Evolutionary conservation across 1,284 basidiomycete genomes (phyloP).

Genomic region (Marasmius fiardii): DNA sequence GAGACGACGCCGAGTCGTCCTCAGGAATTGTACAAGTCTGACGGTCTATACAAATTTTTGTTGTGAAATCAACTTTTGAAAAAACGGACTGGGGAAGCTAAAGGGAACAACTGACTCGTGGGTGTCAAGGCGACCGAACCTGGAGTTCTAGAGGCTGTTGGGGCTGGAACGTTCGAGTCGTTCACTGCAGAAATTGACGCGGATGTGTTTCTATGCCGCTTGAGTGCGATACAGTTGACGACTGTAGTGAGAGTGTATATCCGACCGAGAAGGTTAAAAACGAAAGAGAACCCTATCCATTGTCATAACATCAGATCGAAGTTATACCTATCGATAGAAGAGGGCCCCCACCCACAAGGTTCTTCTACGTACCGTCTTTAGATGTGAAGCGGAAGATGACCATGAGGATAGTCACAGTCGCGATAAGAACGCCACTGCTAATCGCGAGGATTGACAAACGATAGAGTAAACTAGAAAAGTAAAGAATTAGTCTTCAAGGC

Average conservation of each 20-base stretch:
- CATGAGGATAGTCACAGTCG: slow-evolving; percentile 3
- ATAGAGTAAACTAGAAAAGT: neutral
- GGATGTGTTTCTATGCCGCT: neutral
- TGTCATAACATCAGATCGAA: too few species aligned
- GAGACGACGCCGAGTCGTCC: too few species aligned
- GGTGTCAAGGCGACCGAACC: neutral
- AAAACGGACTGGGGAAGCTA: neutral
- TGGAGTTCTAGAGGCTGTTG: neutral
- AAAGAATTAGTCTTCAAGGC: neutral
- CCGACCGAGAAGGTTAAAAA: slow-evolving; percentile 8
- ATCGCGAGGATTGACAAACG: slow-evolving; percentile 9
- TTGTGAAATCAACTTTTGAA: neutral
- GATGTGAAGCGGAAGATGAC: slow-evolving; percentile 5
- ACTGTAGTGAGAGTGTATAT: slow-evolving; percentile 12
- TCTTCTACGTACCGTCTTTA: too few species aligned
- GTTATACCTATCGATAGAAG: too few species aligned
- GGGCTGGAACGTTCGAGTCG: neutral
- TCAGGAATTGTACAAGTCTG: neutral
- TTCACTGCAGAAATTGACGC: neutral
- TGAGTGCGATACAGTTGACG: slow-evolving; percentile 6
- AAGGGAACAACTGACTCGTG: neutral
- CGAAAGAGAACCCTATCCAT: slow-evolving; percentile 8
- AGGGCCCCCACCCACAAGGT: too few species aligned
- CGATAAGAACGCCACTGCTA: slow-evolving; percentile 8
- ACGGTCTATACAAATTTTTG: neutral